Evolutionary conservation across 2,329 filamentous ascomycete genomes (phyloP), one percentile per base, ranked within the genome.

Genomic region (Pyricularia grisea): DNA sequence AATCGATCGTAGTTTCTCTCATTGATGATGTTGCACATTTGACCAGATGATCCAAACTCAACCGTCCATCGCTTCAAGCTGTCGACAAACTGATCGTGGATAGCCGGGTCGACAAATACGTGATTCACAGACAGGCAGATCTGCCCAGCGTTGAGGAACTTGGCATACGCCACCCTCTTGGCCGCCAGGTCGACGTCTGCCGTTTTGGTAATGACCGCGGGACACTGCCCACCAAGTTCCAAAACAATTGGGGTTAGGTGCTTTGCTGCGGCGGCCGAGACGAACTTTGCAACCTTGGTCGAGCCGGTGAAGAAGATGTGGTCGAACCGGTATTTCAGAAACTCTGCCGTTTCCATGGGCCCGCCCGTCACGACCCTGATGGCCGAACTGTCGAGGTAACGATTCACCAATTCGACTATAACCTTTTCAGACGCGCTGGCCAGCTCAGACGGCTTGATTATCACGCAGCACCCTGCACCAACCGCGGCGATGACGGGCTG

Each of bases 281-380:
- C 73, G 11, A 79, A 75, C 28, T 76, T 77, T 6, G 74, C 82
- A 14, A 82, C 74, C 17, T 71, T 74, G 9, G 76, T 73, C 1
- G 78, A 79, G 0, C 81, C 81, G 0, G 81, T 83, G 72, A 80
- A 83, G 74, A 83, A 83, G 64, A 83, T 80, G 68, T 82, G 78
- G 71, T 82, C 75, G 70, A 79, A 83, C 67, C 76, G 77, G 9
- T 76, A 73, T 30, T 78, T 72, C 1, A 83, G 75, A 2, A 83
- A 73, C 6, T 74, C 60, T 3, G 72, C 70, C 58, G 77, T 83
- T 70, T 81, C 79, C 2, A 71, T 70, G 0, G 80, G 75, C 0
- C 79, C 80, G 2, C 77, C 80, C 0, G 77, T 76, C 33, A 78
- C 72, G 33, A 79, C 72, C 0, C 75, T 73, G 25, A 82, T 76